Percentiles rank a stretch among this genome's conserved stretches.
phyloP scores from a whole-genome alignment of 2,329 filamentous ascomycete species.

The Myriosclerotinia curreyana region DNA sequence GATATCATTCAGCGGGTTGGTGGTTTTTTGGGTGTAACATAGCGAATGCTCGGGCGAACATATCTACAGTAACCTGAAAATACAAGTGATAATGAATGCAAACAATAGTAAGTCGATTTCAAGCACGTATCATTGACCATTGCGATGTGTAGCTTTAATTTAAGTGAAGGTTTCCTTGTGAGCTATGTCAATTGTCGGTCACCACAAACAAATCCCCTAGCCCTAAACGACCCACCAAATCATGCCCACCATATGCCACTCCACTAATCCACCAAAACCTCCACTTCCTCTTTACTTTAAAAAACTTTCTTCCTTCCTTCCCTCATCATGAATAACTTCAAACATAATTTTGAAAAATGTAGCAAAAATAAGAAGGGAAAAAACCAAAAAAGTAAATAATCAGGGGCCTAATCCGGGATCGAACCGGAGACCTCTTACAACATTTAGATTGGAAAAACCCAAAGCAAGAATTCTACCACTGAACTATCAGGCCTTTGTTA shows the following conservation, averaged over 20 bases:
- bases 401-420: constrained; percentile 14
- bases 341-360: too few relatives aligned
- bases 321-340: too few relatives aligned
- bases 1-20: constrained; percentile 8
- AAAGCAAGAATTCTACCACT: constrained; percentile 21
- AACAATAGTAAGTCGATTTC: constrained; percentile 12
- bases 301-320: too few relatives aligned
- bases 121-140: not conserved
- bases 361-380: too few relatives aligned
- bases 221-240: too few relatives aligned
- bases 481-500: constrained; percentile 7
- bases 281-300: too few relatives aligned
- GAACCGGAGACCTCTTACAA: constrained; percentile 18
- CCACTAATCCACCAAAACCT: too few relatives aligned
- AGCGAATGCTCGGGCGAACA: constrained; percentile 15
- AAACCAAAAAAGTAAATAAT: not conserved
- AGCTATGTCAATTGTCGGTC: too few relatives aligned
- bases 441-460: not conserved
- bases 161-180: not conserved
- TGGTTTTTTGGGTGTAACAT: constrained; percentile 14
- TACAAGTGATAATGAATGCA: constrained; percentile 19
- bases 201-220: too few relatives aligned
- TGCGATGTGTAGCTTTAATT: not conserved
- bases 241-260: too few relatives aligned
- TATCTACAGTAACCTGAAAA: not conserved